A percentile compares a stretch with the other conserved stretches of the same genome.
Conservation (phyloP, 2,329 filamentous ascomycete genomes). For the Knoxdaviesia capensis region DNA sequence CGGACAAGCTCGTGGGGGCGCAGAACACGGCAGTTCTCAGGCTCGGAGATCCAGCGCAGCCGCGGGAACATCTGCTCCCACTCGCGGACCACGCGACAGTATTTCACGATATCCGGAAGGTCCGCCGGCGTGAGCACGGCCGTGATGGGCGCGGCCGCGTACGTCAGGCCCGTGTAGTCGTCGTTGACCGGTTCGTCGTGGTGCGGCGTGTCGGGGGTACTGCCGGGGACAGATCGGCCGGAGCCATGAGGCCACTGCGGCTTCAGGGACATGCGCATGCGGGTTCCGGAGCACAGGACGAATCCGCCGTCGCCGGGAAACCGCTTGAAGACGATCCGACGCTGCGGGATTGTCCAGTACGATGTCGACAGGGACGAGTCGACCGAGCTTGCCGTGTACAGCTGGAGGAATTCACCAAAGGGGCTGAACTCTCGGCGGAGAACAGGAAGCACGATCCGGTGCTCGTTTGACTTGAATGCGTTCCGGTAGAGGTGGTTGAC, state of each 20-base stretch:
- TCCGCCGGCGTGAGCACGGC: conserved; percentile 14
- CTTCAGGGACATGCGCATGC: not conserved
- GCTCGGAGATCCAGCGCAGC: conserved; percentile 24
- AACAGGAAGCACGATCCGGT: conserved; percentile 20
- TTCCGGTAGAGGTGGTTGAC: conserved; percentile 16
- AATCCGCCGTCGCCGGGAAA: conserved; percentile 13
- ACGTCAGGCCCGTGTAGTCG: too few species aligned
- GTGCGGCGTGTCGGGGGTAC: not conserved
- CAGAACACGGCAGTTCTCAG: conserved; percentile 23
- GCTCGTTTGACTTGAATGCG: conserved; percentile 20
- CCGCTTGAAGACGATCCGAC: conserved; percentile 18
- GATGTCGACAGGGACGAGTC: conserved; percentile 15
- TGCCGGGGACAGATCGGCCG: conserved; percentile 1
- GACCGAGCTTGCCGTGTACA: conserved; percentile 20
- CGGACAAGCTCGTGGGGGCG: conserved; percentile 20
- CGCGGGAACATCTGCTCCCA: conserved; percentile 21
- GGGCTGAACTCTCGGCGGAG: conserved; percentile 21
- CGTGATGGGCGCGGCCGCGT: conserved; percentile 5
- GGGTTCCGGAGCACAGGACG: conserved; percentile 3
- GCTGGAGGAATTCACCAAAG: conserved; percentile 23
- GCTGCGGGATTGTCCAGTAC: conserved; percentile 11
- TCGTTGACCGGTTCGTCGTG: too few species aligned
- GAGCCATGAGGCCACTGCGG: not conserved
- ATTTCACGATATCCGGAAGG: conserved; percentile 12
- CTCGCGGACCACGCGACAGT: conserved; percentile 15